Evolutionary conservation across 1,284 basidiomycete species (phyloP), one percentile per base, ranked within the genome.

Genomic region (Malassezia arunalokei): DNA sequence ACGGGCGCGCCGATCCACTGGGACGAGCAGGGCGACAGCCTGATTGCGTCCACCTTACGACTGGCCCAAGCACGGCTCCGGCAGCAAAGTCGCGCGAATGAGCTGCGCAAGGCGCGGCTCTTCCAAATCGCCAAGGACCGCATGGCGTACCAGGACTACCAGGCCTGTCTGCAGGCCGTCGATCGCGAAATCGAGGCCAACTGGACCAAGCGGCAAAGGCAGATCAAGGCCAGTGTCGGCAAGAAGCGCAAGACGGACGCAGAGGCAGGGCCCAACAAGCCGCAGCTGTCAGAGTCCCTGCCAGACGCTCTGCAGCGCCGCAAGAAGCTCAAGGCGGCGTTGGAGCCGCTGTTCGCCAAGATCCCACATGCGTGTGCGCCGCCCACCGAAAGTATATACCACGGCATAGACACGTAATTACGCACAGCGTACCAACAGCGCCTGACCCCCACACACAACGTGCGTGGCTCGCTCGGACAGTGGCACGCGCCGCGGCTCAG

Each of bases 11-110:
- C 37, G 37, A 37, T 20, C 20, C 56, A 20, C 20, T 49, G 42
- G 31, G 43, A 83, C 47, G 84, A 88, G 40, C 49, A 33, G 1
- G 55, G 52, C 11, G 91, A 95, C 66, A 91, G 96, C 73, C 89
- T 91, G 45, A 86, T 96, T 54, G 85, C 89, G 2, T 83, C 85
- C 2, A 85, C 88, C 1, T 80, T 96, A 2, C 84, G 92, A 1
- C 83, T 86, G 54, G 86, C 87, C 29, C 91, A 96, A 73, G 77
- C 79, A n/a, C 81, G 86, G 60, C 78, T 96, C 3, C 81, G 83
- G 5, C 77, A 76, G 6, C 86, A 94, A 49, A 78, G 85, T 1
- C 79, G 82, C 7, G 78, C 82, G 54, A 96, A 96, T 77, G 87
- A 87, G 64, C 80, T 81, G 9, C 84, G 91, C 24, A 86, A 85